These are phyloP conservation scores for Vitrella brassicaformis DNA, from an alignment of 73 alveolate species.

Conservation along the genomic window DNA sequence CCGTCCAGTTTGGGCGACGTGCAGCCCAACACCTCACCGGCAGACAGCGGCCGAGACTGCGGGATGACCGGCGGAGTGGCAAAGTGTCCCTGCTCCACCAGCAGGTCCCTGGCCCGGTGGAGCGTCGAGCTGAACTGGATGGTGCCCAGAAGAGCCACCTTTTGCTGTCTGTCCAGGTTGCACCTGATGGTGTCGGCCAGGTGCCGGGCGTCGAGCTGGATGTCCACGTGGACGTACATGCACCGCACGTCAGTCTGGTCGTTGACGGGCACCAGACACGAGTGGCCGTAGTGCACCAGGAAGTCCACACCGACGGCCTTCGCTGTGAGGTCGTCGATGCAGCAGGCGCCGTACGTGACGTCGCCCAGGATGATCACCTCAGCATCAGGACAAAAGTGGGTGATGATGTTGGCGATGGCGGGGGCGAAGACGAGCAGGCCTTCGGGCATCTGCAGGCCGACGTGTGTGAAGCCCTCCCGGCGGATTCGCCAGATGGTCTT, in stretches of 20 bases:
- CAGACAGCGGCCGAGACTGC: conserved; percentile 87
- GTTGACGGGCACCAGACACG: conserved; percentile 58
- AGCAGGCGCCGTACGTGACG: conserved; percentile 99
- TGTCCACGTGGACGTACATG: conserved; percentile 27
- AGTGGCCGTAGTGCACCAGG: conserved; percentile 95
- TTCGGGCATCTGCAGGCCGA: conserved; percentile 85
- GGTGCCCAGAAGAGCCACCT: conserved; percentile 51
- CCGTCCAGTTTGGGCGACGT: conserved; percentile 86
- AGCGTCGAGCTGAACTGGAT: conserved; percentile 51
- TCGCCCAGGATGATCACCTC: conserved; percentile 78
- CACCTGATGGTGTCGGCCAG: conserved; percentile 19
- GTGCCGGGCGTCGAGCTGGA: conserved; percentile 23
- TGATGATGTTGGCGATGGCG: conserved; percentile 72
- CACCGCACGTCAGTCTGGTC: conserved; percentile 18
- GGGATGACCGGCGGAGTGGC: conserved; percentile 54
- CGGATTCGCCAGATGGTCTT: conserved; percentile 74
- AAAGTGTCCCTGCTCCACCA: conserved; percentile 28
- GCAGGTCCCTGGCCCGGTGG: conserved; percentile 21
- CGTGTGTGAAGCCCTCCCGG: conserved; percentile 42
- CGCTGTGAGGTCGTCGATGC: conserved; percentile 95
- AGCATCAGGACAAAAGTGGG: conserved; percentile 41
- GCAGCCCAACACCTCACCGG: conserved; percentile 98
- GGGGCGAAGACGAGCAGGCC: conserved; percentile 80
- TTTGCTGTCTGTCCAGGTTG: conserved; percentile 4
- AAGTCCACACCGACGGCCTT: conserved; percentile 81